Percentiles rank a stretch among this genome's conserved stretches.
Evolutionary conservation across 2,329 filamentous ascomycete genomes (phyloP).

Genomic region (Sclerotiophoma versabilis): DNA sequence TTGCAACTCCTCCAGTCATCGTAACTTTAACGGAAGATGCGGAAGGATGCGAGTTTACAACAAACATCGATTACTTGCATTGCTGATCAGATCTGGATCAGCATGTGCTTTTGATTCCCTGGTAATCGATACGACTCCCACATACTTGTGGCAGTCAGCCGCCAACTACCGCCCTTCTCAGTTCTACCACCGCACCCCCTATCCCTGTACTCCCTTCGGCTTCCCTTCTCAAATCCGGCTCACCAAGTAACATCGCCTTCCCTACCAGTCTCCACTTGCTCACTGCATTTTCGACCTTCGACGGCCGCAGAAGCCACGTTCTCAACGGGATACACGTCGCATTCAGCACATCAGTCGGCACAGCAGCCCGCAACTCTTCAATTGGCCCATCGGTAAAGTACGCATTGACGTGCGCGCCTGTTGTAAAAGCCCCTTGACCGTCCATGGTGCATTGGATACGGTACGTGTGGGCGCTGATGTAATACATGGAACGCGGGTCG

Average conservation of each 20-base stretch:
- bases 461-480: conserved; percentile 7
- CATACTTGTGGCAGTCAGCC: background rate
- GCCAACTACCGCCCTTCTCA: conserved; percentile 1
- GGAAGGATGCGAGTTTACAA: background rate
- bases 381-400: conserved; percentile 5
- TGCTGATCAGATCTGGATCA: too few species aligned
- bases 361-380: conserved; percentile 15
- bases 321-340: conserved; percentile 17
- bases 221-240: conserved; percentile 18
- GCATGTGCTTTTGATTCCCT: too few species aligned
- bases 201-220: background rate
- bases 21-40: background rate
- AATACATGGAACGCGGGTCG: conserved; percentile 25
- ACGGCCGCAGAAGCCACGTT: conserved; percentile 20
- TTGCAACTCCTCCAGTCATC: background rate
- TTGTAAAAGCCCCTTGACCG: conserved; percentile 6
- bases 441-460: conserved; percentile 9
- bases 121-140: too few species aligned
- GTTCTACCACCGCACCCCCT: conserved; percentile 4
- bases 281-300: background rate
- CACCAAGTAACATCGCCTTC: conserved; percentile 24
- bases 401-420: conserved; percentile 8
- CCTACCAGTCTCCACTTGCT: conserved; percentile 21
- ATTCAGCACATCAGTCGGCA: conserved; percentile 18
- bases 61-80: background rate